Percentiles rank a stretch among this genome's conserved stretches.
phyloP scores from a whole-genome alignment of 2,329 filamentous ascomycete species.

The Pseudocercospora macadamiae region DNA sequence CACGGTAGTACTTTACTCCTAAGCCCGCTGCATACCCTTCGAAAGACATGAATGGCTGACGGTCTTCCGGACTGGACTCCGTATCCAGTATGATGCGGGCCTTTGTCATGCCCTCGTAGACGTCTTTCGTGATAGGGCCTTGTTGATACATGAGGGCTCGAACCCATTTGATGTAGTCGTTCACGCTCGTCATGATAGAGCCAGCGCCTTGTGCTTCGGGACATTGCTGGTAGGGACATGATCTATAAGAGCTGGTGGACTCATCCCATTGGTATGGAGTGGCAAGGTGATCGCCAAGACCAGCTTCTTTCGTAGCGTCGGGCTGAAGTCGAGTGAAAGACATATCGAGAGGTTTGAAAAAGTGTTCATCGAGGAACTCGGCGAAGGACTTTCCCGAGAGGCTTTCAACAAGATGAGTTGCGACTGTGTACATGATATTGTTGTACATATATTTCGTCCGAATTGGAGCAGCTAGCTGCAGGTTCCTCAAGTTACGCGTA shows the following conservation, averaged over 20 bases:
- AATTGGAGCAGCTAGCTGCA: constrained; percentile 50
- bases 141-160: constrained; percentile 30
- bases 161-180: constrained; percentile 18
- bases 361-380: constrained; percentile 44
- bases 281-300: constrained; percentile 46
- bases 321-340: constrained; percentile 44
- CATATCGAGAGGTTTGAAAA: constrained; percentile 56
- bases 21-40: constrained; percentile 33
- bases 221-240: neutral
- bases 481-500: constrained; percentile 48
- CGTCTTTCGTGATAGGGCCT: constrained; percentile 29
- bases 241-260: neutral
- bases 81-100: constrained; percentile 31
- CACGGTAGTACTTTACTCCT: constrained; percentile 37
- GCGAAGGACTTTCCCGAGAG: constrained; percentile 45
- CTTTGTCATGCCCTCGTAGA: constrained; percentile 32
- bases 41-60: constrained; percentile 30
- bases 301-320: constrained; percentile 28
- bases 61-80: constrained; percentile 17
- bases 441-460: constrained; percentile 53
- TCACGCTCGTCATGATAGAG: constrained; percentile 14
- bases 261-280: constrained; percentile 23
- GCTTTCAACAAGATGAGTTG: constrained; percentile 52
- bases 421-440: constrained; percentile 55
- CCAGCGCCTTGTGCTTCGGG: constrained; percentile 11